A percentile compares a stretch with the other conserved stretches of the same genome.
Conservation (phyloP, 192 early-diverging fungal genomes). For the Phlyctochytrium planicorne region DNA sequence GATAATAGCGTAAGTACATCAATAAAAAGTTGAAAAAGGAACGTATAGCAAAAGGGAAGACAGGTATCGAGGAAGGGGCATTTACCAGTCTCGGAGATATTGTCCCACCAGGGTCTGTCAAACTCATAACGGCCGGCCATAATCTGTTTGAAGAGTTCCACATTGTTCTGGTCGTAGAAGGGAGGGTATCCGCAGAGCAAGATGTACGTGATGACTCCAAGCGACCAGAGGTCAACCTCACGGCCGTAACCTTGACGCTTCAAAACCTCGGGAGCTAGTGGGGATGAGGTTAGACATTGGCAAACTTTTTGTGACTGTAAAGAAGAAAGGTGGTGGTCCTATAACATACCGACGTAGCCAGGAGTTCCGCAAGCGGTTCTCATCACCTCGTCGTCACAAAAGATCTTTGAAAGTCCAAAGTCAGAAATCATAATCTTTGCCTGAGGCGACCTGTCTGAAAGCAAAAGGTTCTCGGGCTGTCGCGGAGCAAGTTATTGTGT, state of each 20-base stretch:
- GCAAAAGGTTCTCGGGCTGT: constrained; percentile 55
- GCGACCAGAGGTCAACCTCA: constrained; percentile 83
- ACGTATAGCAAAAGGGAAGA: no score
- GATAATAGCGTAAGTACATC: not conserved
- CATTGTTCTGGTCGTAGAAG: constrained; percentile 60
- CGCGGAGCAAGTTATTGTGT: not conserved
- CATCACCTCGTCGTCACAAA: constrained; percentile 48
- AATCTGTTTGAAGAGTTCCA: constrained; percentile 53
- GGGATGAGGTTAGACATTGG: not conserved
- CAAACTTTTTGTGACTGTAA: not conserved
- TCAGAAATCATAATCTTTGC: constrained; percentile 52
- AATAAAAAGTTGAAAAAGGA: no score
- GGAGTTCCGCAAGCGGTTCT: constrained; percentile 49
- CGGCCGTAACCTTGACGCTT: constrained; percentile 55
- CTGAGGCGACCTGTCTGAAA: constrained; percentile 23
- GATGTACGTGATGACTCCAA: constrained; percentile 89
- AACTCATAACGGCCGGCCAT: constrained; percentile 63
- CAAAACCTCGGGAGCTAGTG: constrained; percentile 78
- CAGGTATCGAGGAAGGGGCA: not conserved
- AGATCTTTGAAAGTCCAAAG: constrained; percentile 55
- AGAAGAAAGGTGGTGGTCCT: not conserved
- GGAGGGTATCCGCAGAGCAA: constrained; percentile 79
- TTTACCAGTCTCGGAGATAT: constrained; percentile 51
- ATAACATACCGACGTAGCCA: constrained; percentile 47
- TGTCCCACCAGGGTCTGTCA: constrained; percentile 72